Conservation (phyloP, 1,139 yeast genomes). For the Lodderomyces metapsilosis region DNA sequence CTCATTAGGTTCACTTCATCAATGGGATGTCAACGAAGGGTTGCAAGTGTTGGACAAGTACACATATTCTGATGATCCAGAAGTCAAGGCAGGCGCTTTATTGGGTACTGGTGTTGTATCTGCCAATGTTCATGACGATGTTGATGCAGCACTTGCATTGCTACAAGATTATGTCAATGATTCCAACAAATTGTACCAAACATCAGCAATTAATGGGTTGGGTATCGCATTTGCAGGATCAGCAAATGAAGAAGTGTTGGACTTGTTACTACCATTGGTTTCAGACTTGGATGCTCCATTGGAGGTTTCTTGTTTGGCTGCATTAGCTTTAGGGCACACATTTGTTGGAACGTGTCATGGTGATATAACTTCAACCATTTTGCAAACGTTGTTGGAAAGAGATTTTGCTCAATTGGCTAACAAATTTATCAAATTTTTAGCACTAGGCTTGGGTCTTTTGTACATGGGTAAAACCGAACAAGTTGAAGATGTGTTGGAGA, state of each 20-base stretch:
- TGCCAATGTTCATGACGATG: conserved; percentile 92
- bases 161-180: conserved; percentile 73
- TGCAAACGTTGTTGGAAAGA: conserved; percentile 88
- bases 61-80: conserved; percentile 80
- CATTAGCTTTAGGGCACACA: conserved; percentile 89
- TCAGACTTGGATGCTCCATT: conserved; percentile 74
- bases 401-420: conserved; percentile 73
- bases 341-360: conserved; percentile 97
- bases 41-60: conserved; percentile 87
- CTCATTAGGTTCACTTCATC: conserved; percentile 82
- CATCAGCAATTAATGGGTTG: conserved; percentile 85
- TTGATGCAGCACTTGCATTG: conserved; percentile 86
- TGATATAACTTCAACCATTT: conserved; percentile 84
- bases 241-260: conserved; percentile 78
- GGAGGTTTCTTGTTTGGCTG: conserved; percentile 83
- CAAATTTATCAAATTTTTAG: conserved; percentile 87
- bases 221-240: conserved; percentile 97
- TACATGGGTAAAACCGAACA: conserved; percentile 95
- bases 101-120: conserved; percentile 96
- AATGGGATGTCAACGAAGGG: conserved; percentile 91
- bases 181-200: conserved; percentile 54
- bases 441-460: conserved; percentile 86
- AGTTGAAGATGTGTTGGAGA: conserved; percentile 92
- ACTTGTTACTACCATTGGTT: conserved; percentile 78
- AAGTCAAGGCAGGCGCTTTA: conserved; percentile 93